Base-by-base conservation (phyloP, 2,329 filamentous ascomycete species). In the Exserohilum rostratum region DNA sequence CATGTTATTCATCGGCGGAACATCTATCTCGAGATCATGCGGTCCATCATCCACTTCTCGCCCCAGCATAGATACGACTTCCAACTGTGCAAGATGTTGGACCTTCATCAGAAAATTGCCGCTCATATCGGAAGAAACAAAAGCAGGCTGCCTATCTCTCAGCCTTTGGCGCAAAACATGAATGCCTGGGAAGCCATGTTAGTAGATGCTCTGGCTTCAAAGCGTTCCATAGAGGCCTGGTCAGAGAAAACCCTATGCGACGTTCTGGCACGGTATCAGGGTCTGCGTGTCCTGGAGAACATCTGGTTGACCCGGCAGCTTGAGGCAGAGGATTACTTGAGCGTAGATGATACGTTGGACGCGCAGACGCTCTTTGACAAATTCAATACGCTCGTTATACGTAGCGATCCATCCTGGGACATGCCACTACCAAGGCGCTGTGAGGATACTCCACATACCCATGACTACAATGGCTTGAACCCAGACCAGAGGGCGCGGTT, bases 241-340 rank as follows among this genome's bases (percentile, higher is more conserved):
- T 53, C 61, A 10, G 56, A 68, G 18, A 25, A 42, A 6, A 22
- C 40, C 7, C 44, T 69, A 10, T 55, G 61, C 35, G 66, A 68
- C 2, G 62, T 69, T 11, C 20, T 70, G 10, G 59, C 65, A 29
- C 55, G 66, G 5, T 72, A 66, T 38, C 62, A 71, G 50, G 64
- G 66, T 2, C 31, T 70, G 11, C 57, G 59, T 11, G 35, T 62
- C 2, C 30, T 71, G 11, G 62, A 69, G 49, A 37, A 61, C 22
- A 22, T 64, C 9, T 71, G 66, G 60, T 55, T 70, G 33, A 35
- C 44, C 20, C 55, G 61, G 31, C 55, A 66, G 35, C 50, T 68
- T 3, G 44, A 46, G 29, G 43, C 43, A 15, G 10, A 47, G 5
- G 65, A 66, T 43, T 58, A 59, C 30, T 10, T 67, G 6, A 39